phyloP scores from a whole-genome alignment of 805 yeast genomes.

The Ogataea nitratoaversa region DNA sequence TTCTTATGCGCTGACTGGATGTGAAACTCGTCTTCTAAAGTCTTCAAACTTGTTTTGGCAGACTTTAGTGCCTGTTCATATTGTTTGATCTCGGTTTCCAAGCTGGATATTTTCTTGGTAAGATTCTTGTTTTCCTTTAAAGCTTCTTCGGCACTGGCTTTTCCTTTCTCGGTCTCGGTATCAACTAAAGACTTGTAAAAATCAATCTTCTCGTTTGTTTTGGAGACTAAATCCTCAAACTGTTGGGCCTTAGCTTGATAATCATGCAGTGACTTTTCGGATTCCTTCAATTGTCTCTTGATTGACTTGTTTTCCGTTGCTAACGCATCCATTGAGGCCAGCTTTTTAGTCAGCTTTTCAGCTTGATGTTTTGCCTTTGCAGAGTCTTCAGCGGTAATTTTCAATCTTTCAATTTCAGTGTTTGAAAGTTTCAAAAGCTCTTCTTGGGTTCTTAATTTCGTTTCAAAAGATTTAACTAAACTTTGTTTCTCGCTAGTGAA shows the following conservation, averaged over 20 bases:
- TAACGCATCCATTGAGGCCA: neutral
- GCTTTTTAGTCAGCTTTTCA: neutral
- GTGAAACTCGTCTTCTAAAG: neutral
- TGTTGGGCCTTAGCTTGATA: constrained; percentile 3
- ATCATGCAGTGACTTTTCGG: neutral
- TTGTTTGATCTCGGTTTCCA: neutral
- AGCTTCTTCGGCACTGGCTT: neutral
- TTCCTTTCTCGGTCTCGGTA: neutral
- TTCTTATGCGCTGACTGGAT: neutral
- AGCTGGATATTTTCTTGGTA: constrained; percentile 2
- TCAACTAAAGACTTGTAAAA: neutral
- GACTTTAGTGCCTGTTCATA: neutral
- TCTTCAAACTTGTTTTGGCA: neutral
- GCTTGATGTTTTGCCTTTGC: neutral
- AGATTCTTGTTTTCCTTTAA: neutral
- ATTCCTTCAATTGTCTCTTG: constrained; percentile 1
- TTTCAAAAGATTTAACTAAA: constrained; percentile 27
- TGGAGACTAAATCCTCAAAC: neutral
- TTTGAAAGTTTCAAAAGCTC: constrained; percentile 29
- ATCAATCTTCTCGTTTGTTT: neutral
- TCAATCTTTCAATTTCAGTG: constrained; percentile 26
- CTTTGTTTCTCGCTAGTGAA: constrained; percentile 9
- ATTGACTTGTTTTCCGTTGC: neutral
- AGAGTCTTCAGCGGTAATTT: neutral
- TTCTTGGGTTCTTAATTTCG: constrained; percentile 33